Percentiles rank a stretch among this genome's conserved stretches.
Conservation (phyloP, 352 stramenopile species). For the Phytophthora capsici region DNA sequence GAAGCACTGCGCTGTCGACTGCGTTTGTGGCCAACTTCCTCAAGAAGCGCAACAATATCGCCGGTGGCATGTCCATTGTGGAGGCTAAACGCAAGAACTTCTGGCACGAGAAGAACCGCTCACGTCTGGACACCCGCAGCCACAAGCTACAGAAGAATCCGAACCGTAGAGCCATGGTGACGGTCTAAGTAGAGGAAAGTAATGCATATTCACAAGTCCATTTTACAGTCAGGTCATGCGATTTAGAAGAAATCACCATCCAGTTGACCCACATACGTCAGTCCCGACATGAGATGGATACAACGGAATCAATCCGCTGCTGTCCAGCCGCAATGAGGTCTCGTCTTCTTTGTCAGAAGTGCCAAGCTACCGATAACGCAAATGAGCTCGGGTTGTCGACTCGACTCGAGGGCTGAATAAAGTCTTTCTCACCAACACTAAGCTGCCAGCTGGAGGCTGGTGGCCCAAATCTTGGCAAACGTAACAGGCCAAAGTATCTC, state of each 20-base stretch:
- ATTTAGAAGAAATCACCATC: not conserved
- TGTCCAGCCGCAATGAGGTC: conserved; percentile 18
- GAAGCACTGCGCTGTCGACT: conserved; percentile 74
- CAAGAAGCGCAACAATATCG: conserved; percentile 85
- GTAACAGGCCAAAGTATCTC: not conserved
- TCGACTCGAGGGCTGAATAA: not conserved
- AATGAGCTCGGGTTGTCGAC: conserved; percentile 18
- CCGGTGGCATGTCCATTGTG: conserved; percentile 72
- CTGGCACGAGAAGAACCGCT: conserved; percentile 81
- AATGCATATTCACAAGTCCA: conserved; percentile 15
- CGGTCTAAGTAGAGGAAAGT: conserved; percentile 60
- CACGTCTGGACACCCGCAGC: conserved; percentile 79
- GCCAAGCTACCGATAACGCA: conserved; percentile 16
- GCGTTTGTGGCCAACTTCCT: conserved; percentile 86
- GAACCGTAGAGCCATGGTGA: conserved; percentile 78
- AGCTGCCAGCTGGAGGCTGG: too few relatives aligned
- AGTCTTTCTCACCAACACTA: too few relatives aligned
- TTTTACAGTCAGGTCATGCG: conserved; percentile 4
- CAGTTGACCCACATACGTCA: conserved; percentile 13
- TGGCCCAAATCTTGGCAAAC: not conserved
- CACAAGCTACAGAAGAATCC: conserved; percentile 89
- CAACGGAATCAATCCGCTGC: not conserved
- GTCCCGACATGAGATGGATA: conserved; percentile 5
- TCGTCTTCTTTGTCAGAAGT: conserved; percentile 31
- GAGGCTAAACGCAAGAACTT: conserved; percentile 75